Percentiles rank a stretch among this genome's conserved stretches.
phyloP scores from a whole-genome alignment of 129 eudicot species.

The Glebionis coronaria region DNA sequence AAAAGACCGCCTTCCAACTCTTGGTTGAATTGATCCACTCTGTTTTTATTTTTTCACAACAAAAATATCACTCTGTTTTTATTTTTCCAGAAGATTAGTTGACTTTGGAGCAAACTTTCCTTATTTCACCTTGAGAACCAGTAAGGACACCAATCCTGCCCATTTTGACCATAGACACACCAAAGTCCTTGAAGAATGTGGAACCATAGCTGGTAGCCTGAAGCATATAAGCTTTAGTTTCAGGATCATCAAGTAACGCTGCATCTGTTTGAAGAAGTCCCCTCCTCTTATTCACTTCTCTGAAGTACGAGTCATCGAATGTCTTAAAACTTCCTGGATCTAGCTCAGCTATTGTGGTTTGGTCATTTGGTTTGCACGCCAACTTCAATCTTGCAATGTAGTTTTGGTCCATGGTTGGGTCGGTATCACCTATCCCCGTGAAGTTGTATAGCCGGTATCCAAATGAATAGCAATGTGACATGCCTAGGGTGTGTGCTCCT shows the following conservation, averaged over 20 bases:
- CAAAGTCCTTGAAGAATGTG: slow-evolving; percentile 54
- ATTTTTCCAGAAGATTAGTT: slow-evolving; percentile 18
- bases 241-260: slow-evolving; percentile 42
- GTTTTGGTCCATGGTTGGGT: slow-evolving; percentile 57
- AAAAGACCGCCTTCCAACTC: too few species aligned
- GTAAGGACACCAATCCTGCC: slow-evolving; percentile 67
- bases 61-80: too few species aligned
- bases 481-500: slow-evolving; percentile 75
- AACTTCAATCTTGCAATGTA: slow-evolving; percentile 42
- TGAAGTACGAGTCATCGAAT: slow-evolving; percentile 48
- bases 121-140: slow-evolving; percentile 54
- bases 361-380: slow-evolving; percentile 44
- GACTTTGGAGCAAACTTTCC: slow-evolving; percentile 44
- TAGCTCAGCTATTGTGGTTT: slow-evolving; percentile 44
- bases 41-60: too few species aligned
- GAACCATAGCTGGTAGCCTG: slow-evolving; percentile 39
- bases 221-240: slow-evolving; percentile 38
- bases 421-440: slow-evolving; percentile 61
- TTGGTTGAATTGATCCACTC: too few species aligned
- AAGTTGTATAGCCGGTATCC: slow-evolving; percentile 57
- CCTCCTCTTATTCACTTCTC: slow-evolving; percentile 35
- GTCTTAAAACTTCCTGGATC: slow-evolving; percentile 59
- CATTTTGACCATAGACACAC: slow-evolving; percentile 63
- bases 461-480: slow-evolving; percentile 50
- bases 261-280: slow-evolving; percentile 56